Evolutionary conservation across 768 basidiomycete genomes (phyloP), one percentile per base, ranked within the genome.

Genomic region (Psilocybe cubensis): DNA sequence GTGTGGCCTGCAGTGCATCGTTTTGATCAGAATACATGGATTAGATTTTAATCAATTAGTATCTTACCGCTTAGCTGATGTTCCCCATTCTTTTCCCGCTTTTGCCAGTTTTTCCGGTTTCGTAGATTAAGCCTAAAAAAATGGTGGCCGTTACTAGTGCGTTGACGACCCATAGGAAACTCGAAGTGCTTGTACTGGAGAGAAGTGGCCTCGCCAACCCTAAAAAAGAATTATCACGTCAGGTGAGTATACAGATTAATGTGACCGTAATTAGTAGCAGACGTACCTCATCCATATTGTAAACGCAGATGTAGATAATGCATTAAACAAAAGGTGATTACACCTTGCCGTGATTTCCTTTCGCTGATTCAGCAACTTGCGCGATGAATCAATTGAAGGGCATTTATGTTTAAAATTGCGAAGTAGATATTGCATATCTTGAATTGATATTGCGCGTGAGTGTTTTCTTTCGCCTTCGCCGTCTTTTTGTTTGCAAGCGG

Each of bases 401-500:
- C 50, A 48, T 14, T 45, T 21, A 12, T 20, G 14, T 14, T 58
- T 33, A n/a, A 47, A 57, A 33, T 54, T 55, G 0, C 56, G 56
- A 27, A 57, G 38, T 3, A 65, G 45, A 41, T 56, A 51, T 11
- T 48, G 41, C 61, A 70, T 63, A 21, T 61, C 63, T 21, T 67
- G 60, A 14, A 63, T 52, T 6, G 57, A 48, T 57, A 69, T 69
- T 1, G 65, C 65, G 9, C 54, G 56, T 6, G 64, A 69, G 48
- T 74, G 72, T 10, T 40, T 62, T 1, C 63, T 40, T 9, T 63
- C 46, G 33, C 51, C 46, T 21, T 61, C 56, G 2, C 51, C 60
- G 31, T 57, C 61, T 54, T 67, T 68, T 33, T 66, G 65, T 23
- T 62, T 66, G 27, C 68, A 35, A 0, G 67, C 54, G 3, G 56